Base-by-base conservation (phyloP, 176 grass and related monocot genomes). In the Eragrostis nindensis region DNA sequence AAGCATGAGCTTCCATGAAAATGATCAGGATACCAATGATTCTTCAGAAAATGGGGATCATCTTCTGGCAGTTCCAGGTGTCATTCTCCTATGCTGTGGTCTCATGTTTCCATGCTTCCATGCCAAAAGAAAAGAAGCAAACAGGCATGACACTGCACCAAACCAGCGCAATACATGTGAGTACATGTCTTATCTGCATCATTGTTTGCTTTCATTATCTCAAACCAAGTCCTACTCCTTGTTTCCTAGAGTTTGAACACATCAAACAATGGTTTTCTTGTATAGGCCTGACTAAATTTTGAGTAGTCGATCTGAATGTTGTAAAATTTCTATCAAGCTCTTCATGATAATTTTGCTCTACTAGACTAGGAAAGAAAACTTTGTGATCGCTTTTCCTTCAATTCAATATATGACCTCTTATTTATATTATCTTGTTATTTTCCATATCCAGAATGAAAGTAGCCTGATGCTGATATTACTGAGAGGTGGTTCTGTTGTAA, bases 21-120 rank as follows among this genome's bases (percentile, higher is more conserved):
- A 87, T 81, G 41, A 61, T 44, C 73, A 90, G 55, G 74, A 74
- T 30, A 46, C 64, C 53, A 80, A 49, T 79, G 77, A 84, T 94
- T 87, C 78, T 81, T 91, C 86, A 80, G 90, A 79, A 81, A 73
- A 82, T 41, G 79, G 84, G 18, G 82, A 88, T 88, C 82, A 87
- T 61, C 71, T 86, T 54, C 60, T 99, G 29, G 90, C 82, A n/a
- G 63, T 99, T 62, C 96, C 93, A 71, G 93, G 93, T 87, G 82
- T 93, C 36, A 77, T 99, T 75, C 92, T 99, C 25, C 67, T 99
- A 25, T 99, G 92, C 15, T 92, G 89, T 60, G 92, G 93, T 53
- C 74, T 99, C 17, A 90, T 99, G 78, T 83, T 92, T 74, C 96
- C 96, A 74, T 95, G 96, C 83, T 95, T 99, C 85, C 88, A 87